Percentiles rank a stretch among this genome's conserved stretches.
phyloP scores from a whole-genome alignment of 495 filamentous ascomycete species.

The Xylaria intraflava region DNA sequence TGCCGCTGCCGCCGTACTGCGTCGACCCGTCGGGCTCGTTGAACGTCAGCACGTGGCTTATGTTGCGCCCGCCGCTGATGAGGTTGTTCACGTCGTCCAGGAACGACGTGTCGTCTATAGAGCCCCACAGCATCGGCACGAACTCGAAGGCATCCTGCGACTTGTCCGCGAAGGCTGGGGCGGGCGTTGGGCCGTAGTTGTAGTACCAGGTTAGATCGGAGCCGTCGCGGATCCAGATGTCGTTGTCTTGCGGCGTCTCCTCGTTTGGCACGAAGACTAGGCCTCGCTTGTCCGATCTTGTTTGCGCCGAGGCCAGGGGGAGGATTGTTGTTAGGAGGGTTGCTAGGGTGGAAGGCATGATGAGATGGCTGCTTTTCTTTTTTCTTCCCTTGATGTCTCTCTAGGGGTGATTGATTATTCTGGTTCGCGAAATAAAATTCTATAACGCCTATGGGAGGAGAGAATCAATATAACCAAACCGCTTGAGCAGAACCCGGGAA shows the following conservation, averaged over 20 bases:
- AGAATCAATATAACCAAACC: too few relatives aligned
- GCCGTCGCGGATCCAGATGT: slow-evolving; percentile 47
- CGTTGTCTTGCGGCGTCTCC: slow-evolving; percentile 48
- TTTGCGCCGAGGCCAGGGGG: slow-evolving; percentile 25
- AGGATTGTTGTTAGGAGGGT: slow-evolving; percentile 16
- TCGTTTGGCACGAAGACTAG: slow-evolving; percentile 55
- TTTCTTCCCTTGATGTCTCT: neutral
- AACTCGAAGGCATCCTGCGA: slow-evolving; percentile 53
- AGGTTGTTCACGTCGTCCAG: slow-evolving; percentile 44
- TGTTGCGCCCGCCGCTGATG: slow-evolving; percentile 48
- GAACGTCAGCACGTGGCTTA: slow-evolving; percentile 61
- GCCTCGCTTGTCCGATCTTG: slow-evolving; percentile 59
- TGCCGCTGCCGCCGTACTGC: slow-evolving; percentile 50
- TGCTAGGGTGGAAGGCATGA: slow-evolving; percentile 20
- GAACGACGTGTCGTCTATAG: slow-evolving; percentile 48
- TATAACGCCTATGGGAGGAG: too few relatives aligned
- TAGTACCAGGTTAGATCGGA: slow-evolving; percentile 75
- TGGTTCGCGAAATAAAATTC: too few relatives aligned
- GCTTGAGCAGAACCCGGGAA: too few relatives aligned
- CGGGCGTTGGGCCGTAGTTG: slow-evolving; percentile 57
- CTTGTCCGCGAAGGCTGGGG: slow-evolving; percentile 37
- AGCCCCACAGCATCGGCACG: slow-evolving; percentile 77
- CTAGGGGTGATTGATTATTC: too few relatives aligned
- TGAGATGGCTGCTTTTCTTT: neutral
- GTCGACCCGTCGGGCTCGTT: slow-evolving; percentile 65